These are phyloP conservation scores for Botrytis sinoallii DNA, from an alignment of 2,329 filamentous ascomycete genomes.

Conservation along the genomic window DNA sequence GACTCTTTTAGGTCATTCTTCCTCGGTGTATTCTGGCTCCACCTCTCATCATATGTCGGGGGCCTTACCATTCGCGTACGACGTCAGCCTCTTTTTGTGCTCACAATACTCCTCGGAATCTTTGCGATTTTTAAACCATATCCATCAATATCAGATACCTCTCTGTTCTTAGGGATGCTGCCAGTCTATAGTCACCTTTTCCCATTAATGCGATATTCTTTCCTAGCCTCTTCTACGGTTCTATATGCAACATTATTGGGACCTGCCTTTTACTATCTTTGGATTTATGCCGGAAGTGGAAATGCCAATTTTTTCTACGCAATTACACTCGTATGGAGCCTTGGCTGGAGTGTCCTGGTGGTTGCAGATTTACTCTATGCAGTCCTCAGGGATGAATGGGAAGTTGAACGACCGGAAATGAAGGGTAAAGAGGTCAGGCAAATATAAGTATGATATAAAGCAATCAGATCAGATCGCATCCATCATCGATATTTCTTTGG, in stretches of 20 bases:
- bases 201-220: constrained; percentile 89
- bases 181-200: constrained; percentile 90
- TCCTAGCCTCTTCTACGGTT: constrained; percentile 77
- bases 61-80: constrained; percentile 80
- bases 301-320: constrained; percentile 99
- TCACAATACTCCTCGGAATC: constrained; percentile 81
- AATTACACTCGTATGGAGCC: constrained; percentile 96
- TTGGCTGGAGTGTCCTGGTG: constrained; percentile 82
- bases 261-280: constrained; percentile 93
- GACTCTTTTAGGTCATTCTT: constrained; percentile 97
- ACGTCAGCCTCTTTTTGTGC: constrained; percentile 79
- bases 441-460: constrained; percentile 30
- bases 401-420: constrained; percentile 86
- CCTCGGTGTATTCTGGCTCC: constrained; percentile 95
- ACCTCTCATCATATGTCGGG: constrained; percentile 84
- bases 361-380: constrained; percentile 81
- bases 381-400: constrained; percentile 87
- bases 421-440: constrained; percentile 72
- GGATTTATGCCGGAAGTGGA: constrained; percentile 96
- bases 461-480: neutral
- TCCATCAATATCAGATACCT: constrained; percentile 86
- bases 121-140: constrained; percentile 98
- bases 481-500: constrained; percentile 1
- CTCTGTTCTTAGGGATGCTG: constrained; percentile 77
- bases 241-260: constrained; percentile 87